A percentile compares a stretch with the other conserved stretches of the same genome.
Evolutionary conservation across 495 filamentous ascomycete species (phyloP).

Genomic region (Aspergillus bertholletiae): DNA sequence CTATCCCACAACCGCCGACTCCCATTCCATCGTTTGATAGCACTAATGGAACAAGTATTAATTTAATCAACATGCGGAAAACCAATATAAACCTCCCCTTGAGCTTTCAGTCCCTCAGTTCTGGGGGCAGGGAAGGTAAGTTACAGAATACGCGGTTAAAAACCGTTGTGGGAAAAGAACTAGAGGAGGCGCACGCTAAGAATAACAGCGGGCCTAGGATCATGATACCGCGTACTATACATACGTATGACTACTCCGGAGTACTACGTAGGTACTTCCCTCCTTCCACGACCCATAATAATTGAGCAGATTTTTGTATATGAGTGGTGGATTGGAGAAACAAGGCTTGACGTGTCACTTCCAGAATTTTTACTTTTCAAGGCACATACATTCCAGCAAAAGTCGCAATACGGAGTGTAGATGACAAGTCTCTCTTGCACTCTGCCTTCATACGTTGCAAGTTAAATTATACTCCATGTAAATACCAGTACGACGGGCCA

Average conservation of each 20-base stretch:
- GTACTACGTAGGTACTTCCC: background rate
- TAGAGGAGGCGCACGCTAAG: conserved; percentile 2
- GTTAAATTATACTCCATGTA: background rate
- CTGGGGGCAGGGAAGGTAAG: background rate
- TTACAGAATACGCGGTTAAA: background rate
- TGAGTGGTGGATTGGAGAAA: background rate
- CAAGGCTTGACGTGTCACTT: background rate
- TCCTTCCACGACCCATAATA: background rate
- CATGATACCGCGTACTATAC: background rate
- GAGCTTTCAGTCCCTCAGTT: no score
- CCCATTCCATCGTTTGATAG: background rate
- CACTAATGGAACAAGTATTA: no score
- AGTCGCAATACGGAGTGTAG: background rate
- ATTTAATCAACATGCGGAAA: no score
- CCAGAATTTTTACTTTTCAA: background rate
- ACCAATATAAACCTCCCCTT: no score
- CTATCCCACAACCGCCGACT: background rate
- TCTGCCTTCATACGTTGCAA: background rate
- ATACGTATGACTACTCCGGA: background rate
- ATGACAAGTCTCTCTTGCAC: background rate
- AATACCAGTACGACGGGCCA: background rate
- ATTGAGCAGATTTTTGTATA: background rate
- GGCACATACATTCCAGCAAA: background rate
- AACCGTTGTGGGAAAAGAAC: background rate
- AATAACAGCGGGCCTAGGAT: background rate